Conservation (phyloP, 1,139 yeast genomes). For the Diutina siamensis region DNA sequence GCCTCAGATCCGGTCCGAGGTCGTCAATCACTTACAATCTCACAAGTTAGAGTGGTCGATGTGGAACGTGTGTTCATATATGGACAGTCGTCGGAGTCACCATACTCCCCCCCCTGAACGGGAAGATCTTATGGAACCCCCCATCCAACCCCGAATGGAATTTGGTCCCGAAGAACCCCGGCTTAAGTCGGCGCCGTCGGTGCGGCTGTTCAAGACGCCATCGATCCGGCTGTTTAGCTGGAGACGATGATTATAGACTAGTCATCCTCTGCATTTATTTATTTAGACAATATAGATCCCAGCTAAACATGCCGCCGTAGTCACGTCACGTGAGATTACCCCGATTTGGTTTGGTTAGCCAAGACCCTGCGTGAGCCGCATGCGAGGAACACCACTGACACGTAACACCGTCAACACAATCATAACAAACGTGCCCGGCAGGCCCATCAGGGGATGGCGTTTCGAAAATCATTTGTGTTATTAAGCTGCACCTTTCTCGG, state of each 20-base stretch:
- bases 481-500: slow-evolving; percentile 39
- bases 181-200: no score
- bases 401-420: not conserved
- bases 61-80: slow-evolving; percentile 2
- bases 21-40: not conserved
- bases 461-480: slow-evolving; percentile 22
- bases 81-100: not conserved
- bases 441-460: slow-evolving; percentile 6
- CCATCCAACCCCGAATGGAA: no score
- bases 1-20: not conserved
- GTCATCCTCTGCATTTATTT: no score
- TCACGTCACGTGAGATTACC: no score
- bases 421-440: no score
- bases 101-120: no score
- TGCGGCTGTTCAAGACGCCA: not conserved
- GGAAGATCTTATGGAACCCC: no score
- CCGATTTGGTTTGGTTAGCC: not conserved
- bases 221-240: slow-evolving; percentile 1
- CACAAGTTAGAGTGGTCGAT: not conserved
- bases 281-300: no score
- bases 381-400: no score
- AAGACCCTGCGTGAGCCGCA: not conserved
- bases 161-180: no score
- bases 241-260: no score
- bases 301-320: no score